Base-by-base conservation (phyloP, 805 yeast species). In the Monosporozyma aquatica region DNA sequence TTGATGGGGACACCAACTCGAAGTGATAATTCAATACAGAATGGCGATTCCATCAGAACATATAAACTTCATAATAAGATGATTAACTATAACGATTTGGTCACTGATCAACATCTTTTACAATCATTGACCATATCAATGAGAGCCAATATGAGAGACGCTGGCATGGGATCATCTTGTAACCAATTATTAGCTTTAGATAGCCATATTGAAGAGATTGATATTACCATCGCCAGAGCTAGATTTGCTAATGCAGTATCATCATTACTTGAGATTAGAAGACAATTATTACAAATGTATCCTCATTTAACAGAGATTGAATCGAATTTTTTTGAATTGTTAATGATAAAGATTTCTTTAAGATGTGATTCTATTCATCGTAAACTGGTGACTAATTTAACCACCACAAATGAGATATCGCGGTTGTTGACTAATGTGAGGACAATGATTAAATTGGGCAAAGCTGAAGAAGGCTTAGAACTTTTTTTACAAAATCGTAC, bases 171-270 rank as follows among this genome's bases (percentile, higher is more conserved):
- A 56, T 66, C 53, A 41, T 42, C 66, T 13, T 64, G 75, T 47
- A 67, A 69, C 42, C 72, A 65, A 15, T 63, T 81, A 43, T 72
- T 74, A 43, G 62, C 63, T 24, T 65, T 78, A 11, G 87, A 81
- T 51, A 82, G 78, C 41, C 61, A 68, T 25, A 65, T 83, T 14
- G 87, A 82, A 53, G 86, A 81, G 43, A 69, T 82, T 33, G 92
- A 84, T 55, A 75, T 80, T 11, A 69, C 69, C 42, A 68, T 82
- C 21, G 80, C 85, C 9, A 80, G 82, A 51, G 72, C 75, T 41
- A 69, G 72, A 43, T 80, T 71, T 59, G 53, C 65, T 36, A 65
- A 59, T 14, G 70, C 77, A 0, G 70, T 70, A 3, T 65, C 59
- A 3, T 46, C 47, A 11, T 42, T 66, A 27, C 33, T 51, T 6